A percentile compares a stretch with the other conserved stretches of the same genome.
Evolutionary conservation across 306 rosid species (phyloP).

Genomic region (Castanea crenata): DNA sequence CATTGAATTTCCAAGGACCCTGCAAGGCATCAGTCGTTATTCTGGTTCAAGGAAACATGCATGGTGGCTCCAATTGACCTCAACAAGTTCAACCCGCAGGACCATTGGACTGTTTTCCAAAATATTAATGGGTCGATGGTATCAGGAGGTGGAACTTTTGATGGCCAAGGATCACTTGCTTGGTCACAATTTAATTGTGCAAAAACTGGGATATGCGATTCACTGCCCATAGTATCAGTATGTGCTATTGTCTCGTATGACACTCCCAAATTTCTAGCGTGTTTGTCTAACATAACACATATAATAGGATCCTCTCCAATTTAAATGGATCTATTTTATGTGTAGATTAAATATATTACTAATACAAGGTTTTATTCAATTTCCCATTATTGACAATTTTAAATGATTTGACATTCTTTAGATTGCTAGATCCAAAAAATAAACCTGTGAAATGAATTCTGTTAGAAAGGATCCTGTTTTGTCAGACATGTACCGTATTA

Average conservation of each 20-base stretch:
- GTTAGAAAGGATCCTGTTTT: too few relatives aligned
- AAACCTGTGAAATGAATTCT: too few relatives aligned
- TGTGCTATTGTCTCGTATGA: not conserved
- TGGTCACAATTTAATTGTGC: constrained; percentile 28
- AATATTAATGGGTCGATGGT: constrained; percentile 4
- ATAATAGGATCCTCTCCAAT: too few relatives aligned
- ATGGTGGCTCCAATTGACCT: constrained; percentile 12
- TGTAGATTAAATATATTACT: too few relatives aligned
- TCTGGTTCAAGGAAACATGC: constrained; percentile 18
- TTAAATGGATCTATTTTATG: too few relatives aligned
- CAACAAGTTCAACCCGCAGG: not conserved
- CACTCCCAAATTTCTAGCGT: too few relatives aligned
- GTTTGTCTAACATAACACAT: too few relatives aligned
- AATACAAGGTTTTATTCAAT: too few relatives aligned
- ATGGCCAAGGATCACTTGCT: constrained; percentile 32
- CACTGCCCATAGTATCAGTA: not conserved
- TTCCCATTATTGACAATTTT: too few relatives aligned
- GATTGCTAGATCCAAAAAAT: too few relatives aligned
- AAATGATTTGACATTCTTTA: too few relatives aligned
- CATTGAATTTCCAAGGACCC: constrained; percentile 25
- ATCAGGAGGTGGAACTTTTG: constrained; percentile 22
- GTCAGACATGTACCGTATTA: too few relatives aligned
- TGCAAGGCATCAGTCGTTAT: constrained; percentile 19
- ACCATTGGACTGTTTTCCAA: constrained; percentile 23
- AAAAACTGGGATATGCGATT: constrained; percentile 3